Percentiles rank a stretch among this genome's conserved stretches.
Evolutionary conservation across 2,329 filamentous ascomycete species (phyloP).

Genomic region (Colletotrichum lini): DNA sequence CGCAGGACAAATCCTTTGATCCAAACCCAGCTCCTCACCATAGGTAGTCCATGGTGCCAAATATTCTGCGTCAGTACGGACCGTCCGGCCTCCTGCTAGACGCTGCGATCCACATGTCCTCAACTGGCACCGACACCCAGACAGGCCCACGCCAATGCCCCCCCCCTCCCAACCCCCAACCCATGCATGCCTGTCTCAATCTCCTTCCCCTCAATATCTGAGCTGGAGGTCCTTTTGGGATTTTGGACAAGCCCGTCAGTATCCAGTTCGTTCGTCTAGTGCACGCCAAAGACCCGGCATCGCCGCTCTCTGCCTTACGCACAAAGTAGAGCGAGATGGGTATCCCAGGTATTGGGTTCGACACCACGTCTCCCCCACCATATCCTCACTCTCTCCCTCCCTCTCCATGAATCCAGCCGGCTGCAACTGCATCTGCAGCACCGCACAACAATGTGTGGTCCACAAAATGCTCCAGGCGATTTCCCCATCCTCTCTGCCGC

Average conservation of each 20-base stretch:
- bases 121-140: slow-evolving; percentile 2
- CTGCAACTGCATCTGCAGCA: slow-evolving; percentile 38
- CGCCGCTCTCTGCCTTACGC: not conserved
- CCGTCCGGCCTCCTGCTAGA: slow-evolving; percentile 19
- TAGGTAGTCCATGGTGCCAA: not conserved
- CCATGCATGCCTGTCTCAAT: slow-evolving; percentile 9
- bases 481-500: slow-evolving; percentile 32
- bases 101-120: slow-evolving; percentile 20
- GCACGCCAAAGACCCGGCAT: slow-evolving; percentile 7
- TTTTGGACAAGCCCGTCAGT: not conserved
- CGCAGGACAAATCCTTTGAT: too few species aligned
- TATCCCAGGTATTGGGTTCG: not conserved
- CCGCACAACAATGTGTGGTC: slow-evolving; percentile 29
- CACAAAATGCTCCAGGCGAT: slow-evolving; percentile 22
- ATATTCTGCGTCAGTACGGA: slow-evolving; percentile 26
- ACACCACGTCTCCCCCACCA: not conserved
- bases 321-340: not conserved
- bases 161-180: not conserved
- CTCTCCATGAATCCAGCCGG: slow-evolving; percentile 40
- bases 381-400: slow-evolving; percentile 21
- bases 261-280: slow-evolving; percentile 1
- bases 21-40: not conserved
- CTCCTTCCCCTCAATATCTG: not conserved
- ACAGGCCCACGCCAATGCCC: slow-evolving; percentile 19
- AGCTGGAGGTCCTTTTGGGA: not conserved